These are phyloP conservation scores for Exophiala xenobiotica DNA, from an alignment of 2,329 filamentous ascomycete species.

Conservation along the genomic window DNA sequence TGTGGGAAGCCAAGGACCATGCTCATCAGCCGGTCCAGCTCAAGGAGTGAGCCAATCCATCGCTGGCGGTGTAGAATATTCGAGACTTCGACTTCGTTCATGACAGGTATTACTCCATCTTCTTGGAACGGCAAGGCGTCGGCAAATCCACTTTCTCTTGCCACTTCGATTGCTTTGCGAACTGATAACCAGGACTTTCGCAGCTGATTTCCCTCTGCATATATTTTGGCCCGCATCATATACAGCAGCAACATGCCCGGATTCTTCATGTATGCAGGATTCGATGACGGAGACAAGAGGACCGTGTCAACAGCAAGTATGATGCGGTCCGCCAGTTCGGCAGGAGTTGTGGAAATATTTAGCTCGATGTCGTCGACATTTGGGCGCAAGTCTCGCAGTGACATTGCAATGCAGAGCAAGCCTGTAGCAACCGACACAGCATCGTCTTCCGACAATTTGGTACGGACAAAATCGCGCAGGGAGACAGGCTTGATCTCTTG, in stretches of 20 bases:
- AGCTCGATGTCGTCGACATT: slow-evolving; percentile 25
- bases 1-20: slow-evolving; percentile 29
- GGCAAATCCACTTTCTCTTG: slow-evolving; percentile 21
- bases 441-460: slow-evolving; percentile 17
- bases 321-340: slow-evolving; percentile 22
- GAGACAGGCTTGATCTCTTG: slow-evolving; percentile 6
- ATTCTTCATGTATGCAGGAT: slow-evolving; percentile 16
- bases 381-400: slow-evolving; percentile 21
- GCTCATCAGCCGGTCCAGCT: slow-evolving; percentile 26
- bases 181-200: slow-evolving; percentile 28
- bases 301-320: slow-evolving; percentile 26
- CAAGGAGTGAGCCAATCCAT: slow-evolving; percentile 27
- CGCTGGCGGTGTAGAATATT: slow-evolving; percentile 23
- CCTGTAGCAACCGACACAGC: slow-evolving; percentile 23
- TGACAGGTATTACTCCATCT: slow-evolving; percentile 2
- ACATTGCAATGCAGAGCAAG: slow-evolving; percentile 27
- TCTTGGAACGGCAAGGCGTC: slow-evolving; percentile 5
- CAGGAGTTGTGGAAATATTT: slow-evolving; percentile 18
- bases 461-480: slow-evolving; percentile 25
- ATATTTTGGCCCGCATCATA: slow-evolving; percentile 28
- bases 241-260: slow-evolving; percentile 19
- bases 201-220: slow-evolving; percentile 27
- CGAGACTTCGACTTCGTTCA: slow-evolving; percentile 6
- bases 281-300: slow-evolving; percentile 18
- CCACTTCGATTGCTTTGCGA: slow-evolving; percentile 18